Evolutionary conservation across 768 basidiomycete species (phyloP), one percentile per base, ranked within the genome.

Genomic region (Lentinula aciculospora): DNA sequence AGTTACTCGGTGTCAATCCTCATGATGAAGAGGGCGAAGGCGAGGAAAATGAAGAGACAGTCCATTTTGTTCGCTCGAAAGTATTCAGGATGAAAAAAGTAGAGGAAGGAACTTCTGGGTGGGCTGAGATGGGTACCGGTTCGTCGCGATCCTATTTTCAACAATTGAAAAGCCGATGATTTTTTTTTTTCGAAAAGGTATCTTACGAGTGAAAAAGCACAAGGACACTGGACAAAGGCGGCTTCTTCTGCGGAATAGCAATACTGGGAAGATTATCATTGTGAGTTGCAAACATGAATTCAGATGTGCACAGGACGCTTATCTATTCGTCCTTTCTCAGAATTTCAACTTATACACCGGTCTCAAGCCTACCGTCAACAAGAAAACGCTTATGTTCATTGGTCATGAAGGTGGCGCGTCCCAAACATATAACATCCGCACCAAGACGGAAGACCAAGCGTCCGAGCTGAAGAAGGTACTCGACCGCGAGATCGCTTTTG

Each of bases 1-100:
- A 45, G 19, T 28, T 45, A 40, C n/a, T 65, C 32, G 57, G 62
- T 10, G 67, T 58, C n/a, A 69, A 71, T 56, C 71, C 71, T n/a
- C 82, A 86, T 60, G 88, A 89, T 61, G 75, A 74, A 54, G 88
- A 89, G 59, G 89, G 91, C 10, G 85, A 85, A 64, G 91, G 91
- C 28, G 91, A 93, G 71, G 88, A 93, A 66, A 78, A 86, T 39
- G 91, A 93, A 65, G 83, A 83, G 59, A 91, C 88, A 3, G 71
- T 72, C 28, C 77, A 88, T 67, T 70, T 74, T 45, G 74, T 82
- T 48, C 82, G 76, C 67, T 70, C 81, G 48, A 91, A 88, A 67
- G 83, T 84, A 25, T 89, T 74, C 66, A 81, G 78, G 65, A 64
- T 91, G 66, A 71, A 71, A 59, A 84, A 81, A 69, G 69, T 72